Base-by-base conservation (phyloP, 306 rosid species). In the Sophora flavescens region DNA sequence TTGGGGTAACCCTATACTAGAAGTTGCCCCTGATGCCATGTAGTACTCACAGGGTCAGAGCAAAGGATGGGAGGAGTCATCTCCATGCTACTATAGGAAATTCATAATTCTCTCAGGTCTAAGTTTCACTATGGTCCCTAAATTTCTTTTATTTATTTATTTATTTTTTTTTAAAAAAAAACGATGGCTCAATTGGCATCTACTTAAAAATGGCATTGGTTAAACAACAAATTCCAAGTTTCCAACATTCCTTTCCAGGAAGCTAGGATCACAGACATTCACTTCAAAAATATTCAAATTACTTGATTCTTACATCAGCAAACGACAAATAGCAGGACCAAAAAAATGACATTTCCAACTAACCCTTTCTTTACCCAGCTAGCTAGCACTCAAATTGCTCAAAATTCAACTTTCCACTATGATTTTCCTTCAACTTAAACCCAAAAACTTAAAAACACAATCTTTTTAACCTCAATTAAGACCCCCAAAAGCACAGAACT, bases 391-490 rank as follows among this genome's bases (percentile, higher is more conserved):
- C 45, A 26, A 72, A 14, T 73, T 26, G 45, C 17, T 3, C 32
- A 30, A 44, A 51, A 41, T 14, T 22, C 33, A 5, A 69, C 61
- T 50, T 2, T 41, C 36, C 73, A 48, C 30, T 1, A 38, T 4
- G 15, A 50, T 48, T 26, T 60, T 45, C 63, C 30, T 28, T 47
- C 52, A 60, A 47, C 61, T 52, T 16, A 54, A 52, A 12, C 78
- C 14, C 17, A 59, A 7, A 74, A 36, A 70, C 17, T 16, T 0
- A 54, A 48, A 64, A 56, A 51, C 12, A 8, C 30, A 77, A 58
- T 4, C 50, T 56, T 68, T 70, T 65, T 54, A 4, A 53, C 8
- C 45, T 54, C 53, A 52, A 65, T 28, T n/a, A 56, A 38, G 41
- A 30, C 44, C 32, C 32, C 30, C 0, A 50, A 53, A 60, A 12